Evolutionary conservation across 805 yeast species (phyloP), one percentile per base, ranked within the genome.

Genomic region (Zygosaccharomyces bisporus): DNA sequence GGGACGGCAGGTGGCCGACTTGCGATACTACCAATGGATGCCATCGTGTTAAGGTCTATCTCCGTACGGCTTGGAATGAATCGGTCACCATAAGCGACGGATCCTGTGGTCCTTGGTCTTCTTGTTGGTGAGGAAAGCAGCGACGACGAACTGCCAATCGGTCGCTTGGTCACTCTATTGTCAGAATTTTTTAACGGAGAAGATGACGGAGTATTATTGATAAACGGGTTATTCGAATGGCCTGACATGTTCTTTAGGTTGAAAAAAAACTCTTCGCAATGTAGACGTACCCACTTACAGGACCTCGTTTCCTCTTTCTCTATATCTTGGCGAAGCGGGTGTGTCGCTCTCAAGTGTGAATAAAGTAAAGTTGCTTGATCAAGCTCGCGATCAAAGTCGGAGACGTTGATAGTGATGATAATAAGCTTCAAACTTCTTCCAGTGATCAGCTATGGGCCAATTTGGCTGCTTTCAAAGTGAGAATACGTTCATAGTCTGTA

Each of bases 21-120:
- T 18, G 57, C 51, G 4, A 51, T 38, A 18, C 49, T 62, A 24
- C 53, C 59, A n/a, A 64, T 50, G 14, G 61, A 75, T 61, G 80
- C 83, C 6, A 96, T 96, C 0, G 96, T 88, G 57, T 87, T 93
- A 12, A 91, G 69, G 56, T 88, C 95, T 19, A 88, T 77, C 0
- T 95, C 96, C 1, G 86, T 81, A 39, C 99, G 68, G 48, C 78
- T 80, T 4, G 99, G 99, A 20, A 93, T 86, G 63, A 80, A 88
- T 44, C 98, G 70, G 64, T 90, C 99, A 50, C 86, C 81, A 65
- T 84, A 86, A 0, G 78, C 70, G 4, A 51, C 49, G 3, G 63
- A 44, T 3, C 66, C 52, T 3, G 67, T 47, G 1, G 66, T 58
- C 32, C 70, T 50, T 4, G 70, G 52, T 33, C 61, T 51, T 38